Evolutionary conservation across 495 filamentous ascomycete genomes (phyloP), one percentile per base, ranked within the genome.

Genomic region (Cercophora samala): DNA sequence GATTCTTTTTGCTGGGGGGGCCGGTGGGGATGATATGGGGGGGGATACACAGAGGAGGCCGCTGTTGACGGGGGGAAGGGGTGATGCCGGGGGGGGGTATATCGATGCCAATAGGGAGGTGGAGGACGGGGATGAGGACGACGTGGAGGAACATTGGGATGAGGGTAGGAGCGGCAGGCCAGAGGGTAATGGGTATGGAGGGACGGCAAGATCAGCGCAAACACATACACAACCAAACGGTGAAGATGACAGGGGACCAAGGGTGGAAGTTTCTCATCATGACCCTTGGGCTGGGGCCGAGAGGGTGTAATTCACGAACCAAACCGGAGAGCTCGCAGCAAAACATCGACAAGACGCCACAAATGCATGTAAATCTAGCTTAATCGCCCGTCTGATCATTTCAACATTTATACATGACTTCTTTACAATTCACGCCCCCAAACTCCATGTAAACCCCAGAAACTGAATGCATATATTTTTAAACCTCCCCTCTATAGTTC

Each of bases 401-500:
- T 46, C 15, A 46, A 46, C 37, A 46, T 46, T 46, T 46, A 46
- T 46, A 46, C 37, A 46, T 46, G 37, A 18, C 37, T 46, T 46
- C 37, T 46, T 46, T 46, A 13, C 37, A 46, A 46, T 13, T 46
- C 37, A 13, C 37, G 11, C 37, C 8, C 1, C 37, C 37, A 5
- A 46, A 13, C 37, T 46, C 37, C 37, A 46, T 46, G 37, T 29
- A 46, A 46, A 46, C 37, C 37, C 37, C 37, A 9, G 13, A 46
- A 46, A 29, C 26, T 46, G 9, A 46, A 46, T 46, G 37, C 37
- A 46, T 46, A 46, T 17, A 46, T 46, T 46, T 46, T 46, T 46
- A 2, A 17, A 9, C 6, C 37, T 13, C 37, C 22, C 22, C 6
- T 75, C 75, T 82, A 85, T 68, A 86, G 71, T 75, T 86, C 84